Base-by-base conservation (phyloP, 106 monocot species). In the Apostasia shenzhenica region DNA sequence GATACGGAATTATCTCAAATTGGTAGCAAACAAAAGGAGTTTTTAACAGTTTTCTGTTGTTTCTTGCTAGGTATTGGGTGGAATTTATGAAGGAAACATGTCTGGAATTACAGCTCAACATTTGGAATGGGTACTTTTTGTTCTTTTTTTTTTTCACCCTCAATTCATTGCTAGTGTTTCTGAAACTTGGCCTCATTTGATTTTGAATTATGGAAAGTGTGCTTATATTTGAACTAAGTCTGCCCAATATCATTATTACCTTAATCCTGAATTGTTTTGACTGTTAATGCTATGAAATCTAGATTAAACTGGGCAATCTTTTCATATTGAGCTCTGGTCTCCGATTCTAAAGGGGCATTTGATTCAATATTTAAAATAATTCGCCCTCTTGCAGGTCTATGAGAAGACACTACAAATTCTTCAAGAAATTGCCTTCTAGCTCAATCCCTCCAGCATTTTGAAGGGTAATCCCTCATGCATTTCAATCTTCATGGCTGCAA, bases 101-200 rank as follows among this genome's bases (percentile, higher is more conserved):
- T 91, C 91, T 60, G 95, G 91, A 41, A 79, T 88, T 45, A 95
- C 95, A 45, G 95, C 91, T 39, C 95, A 95, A 79, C 95, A 97
- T 82, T 63, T 97, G 67, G 95, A 92, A 84, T 97, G 95, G 95
- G 95, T 91, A 73, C 72, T 43, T 67, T 39, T 37, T n/a, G 3
- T 14, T 45, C 8, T 40, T 26, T 57, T 50, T 6, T 46, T 42
- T 11, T 9, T 5, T 62, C 40, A 10, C 0, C 1, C 45, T 12
- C 4, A 52, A 4, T 10, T 52, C 4, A 4, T 6, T 52, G 52
- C 10, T 52, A 6, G 10, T 6, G 52, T 52, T 10, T 52, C 26
- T 26, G 26, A 26, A 26, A 26, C 26, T 26, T 26, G 26, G 26
- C 26, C n/a, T n/a, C n/a, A n/a, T n/a, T n/a, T n/a, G n/a, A n/a